Conservation (phyloP, 2,329 filamentous ascomycete species). For the Penicillium sumatraense region DNA sequence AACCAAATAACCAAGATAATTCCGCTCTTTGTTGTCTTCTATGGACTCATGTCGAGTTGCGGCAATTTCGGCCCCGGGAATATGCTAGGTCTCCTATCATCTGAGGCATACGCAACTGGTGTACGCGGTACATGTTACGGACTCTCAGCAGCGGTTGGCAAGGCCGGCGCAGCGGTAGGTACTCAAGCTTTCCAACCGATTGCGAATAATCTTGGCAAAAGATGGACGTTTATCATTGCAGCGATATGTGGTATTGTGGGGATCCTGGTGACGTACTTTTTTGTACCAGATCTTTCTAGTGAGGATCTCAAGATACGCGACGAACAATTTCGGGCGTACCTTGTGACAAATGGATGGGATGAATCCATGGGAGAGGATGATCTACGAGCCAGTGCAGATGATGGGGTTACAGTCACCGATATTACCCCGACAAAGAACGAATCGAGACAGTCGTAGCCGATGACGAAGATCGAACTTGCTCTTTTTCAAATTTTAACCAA, state of each 20-base stretch:
- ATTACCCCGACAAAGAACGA: background rate
- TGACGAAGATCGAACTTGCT: background rate
- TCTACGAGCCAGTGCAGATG: constrained; percentile 38
- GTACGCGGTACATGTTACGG: constrained; percentile 58
- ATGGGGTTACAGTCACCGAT: constrained; percentile 20
- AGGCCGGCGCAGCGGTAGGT: constrained; percentile 57
- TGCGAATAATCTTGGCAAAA: constrained; percentile 50
- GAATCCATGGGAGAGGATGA: constrained; percentile 52
- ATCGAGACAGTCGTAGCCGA: background rate
- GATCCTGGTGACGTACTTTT: constrained; percentile 54
- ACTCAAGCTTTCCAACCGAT: constrained; percentile 58
- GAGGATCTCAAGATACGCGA: constrained; percentile 52
- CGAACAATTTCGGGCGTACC: constrained; percentile 50
- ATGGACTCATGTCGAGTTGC: constrained; percentile 56
- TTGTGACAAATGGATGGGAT: constrained; percentile 52
- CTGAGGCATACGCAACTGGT: constrained; percentile 58
- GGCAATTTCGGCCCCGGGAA: constrained; percentile 58
- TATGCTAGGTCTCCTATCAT: constrained; percentile 56
- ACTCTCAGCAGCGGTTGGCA: constrained; percentile 57
- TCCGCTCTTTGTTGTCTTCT: constrained; percentile 58
- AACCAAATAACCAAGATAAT: constrained; percentile 54
- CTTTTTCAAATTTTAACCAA: no score
- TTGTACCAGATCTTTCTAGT: constrained; percentile 52
- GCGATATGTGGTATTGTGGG: constrained; percentile 56
- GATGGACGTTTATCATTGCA: constrained; percentile 59